Base-by-base conservation (phyloP, 129 eudicot species). In the Tanacetum coccineum region DNA sequence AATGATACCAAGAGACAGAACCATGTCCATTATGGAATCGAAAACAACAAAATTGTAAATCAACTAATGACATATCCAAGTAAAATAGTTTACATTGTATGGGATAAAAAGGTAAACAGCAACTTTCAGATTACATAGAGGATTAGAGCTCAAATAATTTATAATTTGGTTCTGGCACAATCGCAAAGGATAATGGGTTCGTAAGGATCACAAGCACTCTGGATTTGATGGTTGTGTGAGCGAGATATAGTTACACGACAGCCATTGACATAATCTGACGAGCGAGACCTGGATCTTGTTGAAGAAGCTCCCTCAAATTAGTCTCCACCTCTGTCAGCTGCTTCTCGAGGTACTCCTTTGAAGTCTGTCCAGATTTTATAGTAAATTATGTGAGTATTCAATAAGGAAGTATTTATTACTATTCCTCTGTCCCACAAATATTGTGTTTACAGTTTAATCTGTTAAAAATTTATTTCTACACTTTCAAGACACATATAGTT, bases 221-320 rank as follows among this genome's bases (percentile, higher is more conserved):
- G 11, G 18, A 25, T 58, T 46, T 48, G 59, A 58, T 59, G 32
- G 6, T 47, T 26, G n/a, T 22, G 9, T 14, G 36, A 70, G 46
- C 28, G 26, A 58, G 15, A 13, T 42, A 12, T 11, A 17, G 3
- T 58, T 71, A 77, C 44, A 77, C 81, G 40, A 88, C 91, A 21
- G 98, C 79, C 93, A 92, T 86, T 70, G 99, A n/a, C n/a, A n/a
- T n/a, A n/a, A n/a, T n/a, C n/a, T n/a, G n/a, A 75, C 99, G 96
- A 62, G 99, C 95, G 68, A 94, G 89, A 53, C 86, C 82, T 28
- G 99, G 96, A 71, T 94, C 99, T 74, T 86, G 95, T 74, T 89
- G 99, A 81, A 89, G 73, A 59, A 94, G 90, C 85, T 93, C 99
- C 89, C 85, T 75, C 63, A 93, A 78, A 82, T 87, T 89, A 56